Evolutionary conservation across 805 yeast species (phyloP), one percentile per base, ranked within the genome.

Genomic region (Wickerhamomyces bisporus): DNA sequence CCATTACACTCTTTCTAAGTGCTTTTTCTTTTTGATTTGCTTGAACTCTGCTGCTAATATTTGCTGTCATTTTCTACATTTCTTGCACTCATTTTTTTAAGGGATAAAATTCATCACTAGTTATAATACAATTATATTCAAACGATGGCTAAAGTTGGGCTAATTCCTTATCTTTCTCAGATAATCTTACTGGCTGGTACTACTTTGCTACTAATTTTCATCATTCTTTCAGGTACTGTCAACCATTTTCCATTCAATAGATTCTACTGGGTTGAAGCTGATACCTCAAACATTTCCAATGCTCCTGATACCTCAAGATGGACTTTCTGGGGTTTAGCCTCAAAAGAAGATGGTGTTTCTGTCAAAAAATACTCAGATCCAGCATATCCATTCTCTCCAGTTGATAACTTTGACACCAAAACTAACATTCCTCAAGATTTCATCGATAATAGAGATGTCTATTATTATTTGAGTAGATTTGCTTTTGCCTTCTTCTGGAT

Each of bases 321-420:
- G 89, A 81, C 89, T 2, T 82, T 77, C 66, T 84, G 91, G 91
- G 89, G 91, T 49, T 71, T 81, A 32, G 79, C 86, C 59, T 66
- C 65, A 35, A 66, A 66, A 36, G 42, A 39, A 14, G 50, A 50
- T 21, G 38, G 42, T 33, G 70, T 60, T 41, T 57, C 62, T 41
- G 36, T 56, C 5, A 70, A 77, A 52, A 27, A 42, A 12, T 45
- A 53, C 29, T 57, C 70, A 31, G 75, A 78, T 12, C 87, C 93
- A 21, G 91, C 81, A 34, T 73, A 68, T 52, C 87, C 93, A 38
- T 60, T 84, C 39, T 81, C 89, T 8, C 91, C 91, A 25, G 71
- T 64, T 30, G 88, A 84, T 58, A 84, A 84, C 64, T 84, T 81
- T 48, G 68, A 68, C 38, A 77, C 85, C 41, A 54, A 66, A 15